Conservation (phyloP, 257 asterid genomes). For the Solanum megistacrolobum region DNA sequence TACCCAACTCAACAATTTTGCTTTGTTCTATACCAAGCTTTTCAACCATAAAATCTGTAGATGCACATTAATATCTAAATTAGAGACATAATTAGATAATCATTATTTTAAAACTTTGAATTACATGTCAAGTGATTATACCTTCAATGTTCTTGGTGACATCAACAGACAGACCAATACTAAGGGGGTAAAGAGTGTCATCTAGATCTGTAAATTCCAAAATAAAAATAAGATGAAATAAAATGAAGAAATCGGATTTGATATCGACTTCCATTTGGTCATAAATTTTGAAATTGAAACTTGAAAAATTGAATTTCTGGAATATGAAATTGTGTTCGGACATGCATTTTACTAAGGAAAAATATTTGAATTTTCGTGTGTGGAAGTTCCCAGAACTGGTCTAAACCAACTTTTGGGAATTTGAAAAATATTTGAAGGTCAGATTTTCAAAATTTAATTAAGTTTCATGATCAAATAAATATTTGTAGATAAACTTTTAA, state of each 20-base stretch:
- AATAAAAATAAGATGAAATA: not conserved
- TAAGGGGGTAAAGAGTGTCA: constrained; percentile 85
- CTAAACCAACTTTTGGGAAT: not conserved
- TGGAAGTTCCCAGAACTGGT: not conserved
- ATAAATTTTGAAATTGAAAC: no score
- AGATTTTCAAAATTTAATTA: no score
- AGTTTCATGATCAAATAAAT: not conserved
- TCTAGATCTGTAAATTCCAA: constrained; percentile 53
- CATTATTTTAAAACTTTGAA: not conserved
- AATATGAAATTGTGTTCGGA: no score
- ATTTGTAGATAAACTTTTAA: no score
- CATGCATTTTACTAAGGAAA: not conserved
- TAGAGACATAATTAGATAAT: not conserved
- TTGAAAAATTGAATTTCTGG: no score
- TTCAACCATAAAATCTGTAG: constrained; percentile 69
- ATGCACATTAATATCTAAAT: not conserved
- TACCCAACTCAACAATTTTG: constrained; percentile 50
- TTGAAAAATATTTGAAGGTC: not conserved
- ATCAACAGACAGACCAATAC: constrained; percentile 58
- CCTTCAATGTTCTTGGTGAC: constrained; percentile 72
- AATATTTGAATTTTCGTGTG: no score
- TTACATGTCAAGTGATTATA: not conserved
- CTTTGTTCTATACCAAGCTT: constrained; percentile 61
- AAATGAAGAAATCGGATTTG: not conserved
- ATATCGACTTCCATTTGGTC: not conserved